A percentile compares a stretch with the other conserved stretches of the same genome.
Conservation (phyloP, 345 rosid genomes). For the rapeseed (Brassica napus) region DNA sequence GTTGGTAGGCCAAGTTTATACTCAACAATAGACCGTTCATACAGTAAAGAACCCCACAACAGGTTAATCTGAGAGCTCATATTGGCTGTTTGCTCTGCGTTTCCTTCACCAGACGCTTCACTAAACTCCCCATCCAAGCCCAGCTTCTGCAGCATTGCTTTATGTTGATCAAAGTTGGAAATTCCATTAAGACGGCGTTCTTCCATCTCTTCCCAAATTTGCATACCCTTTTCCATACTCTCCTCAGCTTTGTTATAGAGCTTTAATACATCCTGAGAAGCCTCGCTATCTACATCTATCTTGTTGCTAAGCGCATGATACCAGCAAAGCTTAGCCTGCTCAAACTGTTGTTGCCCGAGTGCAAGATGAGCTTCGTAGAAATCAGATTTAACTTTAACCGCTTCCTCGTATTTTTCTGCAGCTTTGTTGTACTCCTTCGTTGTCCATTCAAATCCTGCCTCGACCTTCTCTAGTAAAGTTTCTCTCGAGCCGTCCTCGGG, state of each 20-base stretch:
- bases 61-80: background rate
- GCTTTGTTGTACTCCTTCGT: background rate
- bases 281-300: background rate
- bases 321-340: background rate
- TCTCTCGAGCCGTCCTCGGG: background rate
- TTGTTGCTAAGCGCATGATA: background rate
- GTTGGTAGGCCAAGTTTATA: background rate
- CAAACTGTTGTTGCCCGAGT: background rate
- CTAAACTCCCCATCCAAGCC: background rate
- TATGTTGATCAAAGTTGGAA: background rate
- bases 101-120: background rate
- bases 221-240: background rate
- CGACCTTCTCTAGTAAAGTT: background rate
- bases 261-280: background rate
- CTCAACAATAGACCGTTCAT: background rate
- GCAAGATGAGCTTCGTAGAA: background rate
- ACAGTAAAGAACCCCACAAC: background rate
- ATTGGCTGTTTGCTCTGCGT: background rate
- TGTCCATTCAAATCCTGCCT: background rate
- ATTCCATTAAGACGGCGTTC: background rate
- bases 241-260: background rate
- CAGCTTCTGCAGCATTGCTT: background rate
- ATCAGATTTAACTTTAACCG: background rate
- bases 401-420: background rate
- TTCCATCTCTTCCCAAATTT: background rate